phyloP scores from a whole-genome alignment of 495 filamentous ascomycete species.

The Durotheca rogersii region DNA sequence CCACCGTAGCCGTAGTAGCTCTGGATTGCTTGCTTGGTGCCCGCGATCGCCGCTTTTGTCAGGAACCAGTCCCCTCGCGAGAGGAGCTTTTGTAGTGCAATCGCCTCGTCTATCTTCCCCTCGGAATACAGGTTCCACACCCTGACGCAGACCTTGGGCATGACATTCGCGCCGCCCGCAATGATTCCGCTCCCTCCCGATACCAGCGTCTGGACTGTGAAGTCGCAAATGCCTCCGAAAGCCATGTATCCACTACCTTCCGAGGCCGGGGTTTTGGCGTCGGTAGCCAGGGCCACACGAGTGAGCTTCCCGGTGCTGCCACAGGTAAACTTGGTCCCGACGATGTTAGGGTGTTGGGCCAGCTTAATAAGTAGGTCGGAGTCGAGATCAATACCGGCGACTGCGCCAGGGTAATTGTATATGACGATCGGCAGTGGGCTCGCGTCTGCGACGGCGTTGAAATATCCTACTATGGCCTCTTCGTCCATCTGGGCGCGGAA shows the following conservation, averaged over 20 bases:
- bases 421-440: constrained; percentile 78
- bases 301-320: constrained; percentile 88
- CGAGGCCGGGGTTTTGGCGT: constrained; percentile 67
- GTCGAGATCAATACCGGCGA: constrained; percentile 91
- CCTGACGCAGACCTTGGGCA: constrained; percentile 76
- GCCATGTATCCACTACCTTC: constrained; percentile 76
- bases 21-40: constrained; percentile 83
- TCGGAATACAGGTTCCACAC: constrained; percentile 78
- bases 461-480: constrained; percentile 73
- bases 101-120: constrained; percentile 72
- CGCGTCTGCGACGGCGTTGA: constrained; percentile 69
- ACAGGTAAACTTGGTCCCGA: constrained; percentile 90
- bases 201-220: constrained; percentile 77
- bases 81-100: constrained; percentile 68
- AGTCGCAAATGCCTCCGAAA: constrained; percentile 86
- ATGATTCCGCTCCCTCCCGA: constrained; percentile 83
- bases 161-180: constrained; percentile 82
- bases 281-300: constrained; percentile 72
- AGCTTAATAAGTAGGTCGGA: constrained; percentile 81
- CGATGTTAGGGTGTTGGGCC: constrained; percentile 77
- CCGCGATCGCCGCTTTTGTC: constrained; percentile 81
- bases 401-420: constrained; percentile 90
- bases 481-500: constrained; percentile 80
- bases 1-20: constrained; percentile 84
- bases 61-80: constrained; percentile 81